These are phyloP conservation scores for Cladosporium phlei DNA, from an alignment of 2,329 filamentous ascomycete genomes.

Conservation along the genomic window DNA sequence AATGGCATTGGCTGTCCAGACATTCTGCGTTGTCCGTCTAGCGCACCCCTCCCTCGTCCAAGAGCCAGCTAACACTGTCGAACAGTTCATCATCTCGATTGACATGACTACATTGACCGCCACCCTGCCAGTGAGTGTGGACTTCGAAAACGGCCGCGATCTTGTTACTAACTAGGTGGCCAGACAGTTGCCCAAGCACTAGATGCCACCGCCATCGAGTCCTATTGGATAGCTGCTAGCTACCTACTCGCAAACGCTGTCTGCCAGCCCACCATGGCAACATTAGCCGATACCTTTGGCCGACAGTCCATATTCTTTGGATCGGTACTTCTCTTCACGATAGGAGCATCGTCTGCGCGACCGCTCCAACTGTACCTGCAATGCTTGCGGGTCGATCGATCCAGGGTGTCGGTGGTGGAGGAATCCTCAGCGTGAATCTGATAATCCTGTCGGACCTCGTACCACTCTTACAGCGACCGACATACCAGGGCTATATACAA, in stretches of 20 bases:
- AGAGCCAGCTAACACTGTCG: not conserved
- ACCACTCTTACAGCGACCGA: conserved; percentile 20
- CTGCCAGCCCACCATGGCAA: conserved; percentile 41
- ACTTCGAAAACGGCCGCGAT: not conserved
- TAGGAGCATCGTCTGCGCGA: conserved; percentile 44
- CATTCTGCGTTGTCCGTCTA: not conserved
- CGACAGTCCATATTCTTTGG: conserved; percentile 43
- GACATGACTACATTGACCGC: conserved; percentile 47
- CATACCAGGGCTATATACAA: conserved; percentile 24
- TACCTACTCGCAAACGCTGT: conserved; percentile 46
- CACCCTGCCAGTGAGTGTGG: conserved; percentile 38
- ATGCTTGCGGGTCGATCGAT: conserved; percentile 42
- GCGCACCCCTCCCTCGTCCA: not conserved
- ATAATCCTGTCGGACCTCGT: conserved; percentile 42
- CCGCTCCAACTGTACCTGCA: conserved; percentile 33
- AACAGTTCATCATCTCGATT: conserved; percentile 43
- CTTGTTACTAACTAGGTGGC: conserved; percentile 15
- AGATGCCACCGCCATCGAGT: conserved; percentile 33
- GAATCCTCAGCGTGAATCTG: conserved; percentile 39
- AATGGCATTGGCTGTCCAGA: not conserved
- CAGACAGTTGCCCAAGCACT: conserved; percentile 34
- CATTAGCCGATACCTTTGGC: conserved; percentile 46
- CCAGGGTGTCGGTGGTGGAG: conserved; percentile 46
- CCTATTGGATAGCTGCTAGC: conserved; percentile 48
- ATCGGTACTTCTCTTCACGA: conserved; percentile 42